Evolutionary conservation across 495 filamentous ascomycete genomes (phyloP).

Genomic region (Xylaria acuta): DNA sequence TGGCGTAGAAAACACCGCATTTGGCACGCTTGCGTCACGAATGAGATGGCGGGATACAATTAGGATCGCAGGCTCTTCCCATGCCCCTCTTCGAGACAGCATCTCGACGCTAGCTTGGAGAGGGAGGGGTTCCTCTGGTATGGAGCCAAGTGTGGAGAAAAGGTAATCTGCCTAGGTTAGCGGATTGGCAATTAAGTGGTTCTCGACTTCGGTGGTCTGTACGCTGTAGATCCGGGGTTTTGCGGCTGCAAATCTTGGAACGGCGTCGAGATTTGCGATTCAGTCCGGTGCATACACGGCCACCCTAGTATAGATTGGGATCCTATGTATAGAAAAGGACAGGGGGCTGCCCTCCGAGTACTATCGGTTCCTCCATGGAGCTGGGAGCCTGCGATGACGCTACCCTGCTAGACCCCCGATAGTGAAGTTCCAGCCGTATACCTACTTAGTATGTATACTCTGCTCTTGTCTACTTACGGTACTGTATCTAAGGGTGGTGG

Average conservation of each 20-base stretch:
- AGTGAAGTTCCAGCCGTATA: neutral
- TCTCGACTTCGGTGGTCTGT: neutral
- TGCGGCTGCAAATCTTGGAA: slow-evolving; percentile 25
- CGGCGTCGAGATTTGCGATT: slow-evolving; percentile 17
- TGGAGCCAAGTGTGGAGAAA: slow-evolving; percentile 20
- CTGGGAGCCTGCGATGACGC: neutral
- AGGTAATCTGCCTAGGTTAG: slow-evolving; percentile 6
- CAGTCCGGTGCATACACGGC: slow-evolving; percentile 5
- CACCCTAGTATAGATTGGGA: neutral
- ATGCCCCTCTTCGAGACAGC: neutral
- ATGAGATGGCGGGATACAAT: neutral
- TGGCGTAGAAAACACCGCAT: neutral
- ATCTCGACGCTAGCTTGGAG: slow-evolving; percentile 8
- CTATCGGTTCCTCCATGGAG: neutral
- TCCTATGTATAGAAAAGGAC: slow-evolving; percentile 7
- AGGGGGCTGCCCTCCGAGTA: slow-evolving; percentile 2
- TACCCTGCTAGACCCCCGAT: neutral
- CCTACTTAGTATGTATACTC: neutral
- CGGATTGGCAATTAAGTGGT: slow-evolving; percentile 15
- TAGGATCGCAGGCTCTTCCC: slow-evolving; percentile 2
- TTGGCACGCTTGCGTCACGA: slow-evolving; percentile 3
- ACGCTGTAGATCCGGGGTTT: slow-evolving; percentile 25
- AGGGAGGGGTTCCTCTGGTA: slow-evolving; percentile 9
- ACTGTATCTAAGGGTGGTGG: slow-evolving; percentile 4
- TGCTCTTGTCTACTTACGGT: neutral